phyloP scores from a whole-genome alignment of 768 basidiomycete species.

The Leccinum ochraceum region DNA sequence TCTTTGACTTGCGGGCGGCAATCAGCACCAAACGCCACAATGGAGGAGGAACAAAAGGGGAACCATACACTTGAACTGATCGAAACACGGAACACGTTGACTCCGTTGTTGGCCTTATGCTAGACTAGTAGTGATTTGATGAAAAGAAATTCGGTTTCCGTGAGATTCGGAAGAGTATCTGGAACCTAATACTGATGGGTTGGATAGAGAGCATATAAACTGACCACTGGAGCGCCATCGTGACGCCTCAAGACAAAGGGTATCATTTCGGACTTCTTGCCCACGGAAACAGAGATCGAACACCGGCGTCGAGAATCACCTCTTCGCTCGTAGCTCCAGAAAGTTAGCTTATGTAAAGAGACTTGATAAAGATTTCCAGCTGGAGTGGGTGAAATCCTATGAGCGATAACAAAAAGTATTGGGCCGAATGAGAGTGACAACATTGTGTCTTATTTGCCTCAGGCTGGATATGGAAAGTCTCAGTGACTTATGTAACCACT shows the following conservation, averaged over 20 bases:
- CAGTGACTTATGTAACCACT: too few species aligned
- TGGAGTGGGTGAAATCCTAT: too few species aligned
- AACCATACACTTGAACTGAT: background rate
- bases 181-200: background rate
- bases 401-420: too few species aligned
- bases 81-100: background rate
- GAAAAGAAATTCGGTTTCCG: background rate
- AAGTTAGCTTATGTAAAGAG: too few species aligned
- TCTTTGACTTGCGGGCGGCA: background rate
- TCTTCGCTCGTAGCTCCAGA: too few species aligned
- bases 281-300: background rate
- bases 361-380: too few species aligned
- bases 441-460: too few species aligned
- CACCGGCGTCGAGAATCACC: background rate
- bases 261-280: too few species aligned
- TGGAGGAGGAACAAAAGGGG: background rate
- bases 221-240: background rate
- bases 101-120: background rate
- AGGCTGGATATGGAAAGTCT: too few species aligned
- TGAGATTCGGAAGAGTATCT: background rate
- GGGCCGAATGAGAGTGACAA: too few species aligned
- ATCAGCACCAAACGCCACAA: slow-evolving; percentile 9
- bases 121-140: background rate
- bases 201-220: background rate
- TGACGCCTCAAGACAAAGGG: background rate